Base-by-base conservation (phyloP, 306 rosid species). In the Begonia loranthoides region DNA sequence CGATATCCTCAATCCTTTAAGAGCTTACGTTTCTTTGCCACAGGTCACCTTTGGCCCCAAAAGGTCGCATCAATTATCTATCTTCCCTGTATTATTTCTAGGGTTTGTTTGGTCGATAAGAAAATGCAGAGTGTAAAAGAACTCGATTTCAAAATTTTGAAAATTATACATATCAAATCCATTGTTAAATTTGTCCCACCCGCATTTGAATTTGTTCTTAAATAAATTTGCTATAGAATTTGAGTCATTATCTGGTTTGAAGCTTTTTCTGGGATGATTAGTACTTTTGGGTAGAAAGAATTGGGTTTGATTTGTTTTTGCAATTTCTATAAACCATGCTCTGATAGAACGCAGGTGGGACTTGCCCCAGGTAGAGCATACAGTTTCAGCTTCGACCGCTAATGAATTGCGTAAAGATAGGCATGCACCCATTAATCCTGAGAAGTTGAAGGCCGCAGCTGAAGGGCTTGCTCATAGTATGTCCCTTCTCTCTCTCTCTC, bases 31-130 rank as follows among this genome's bases (percentile, higher is more conserved):
- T 38, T 70, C 90, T 41, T 57, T 89, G 12, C 97, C 97, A 19
- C 97, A 74, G 69, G 95, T 82, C 75, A 73, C 94, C 9, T 77
- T 90, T 57, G 95, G 94, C 70, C 83, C 95, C 55, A 85, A 62
- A 86, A 90, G 97, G 97, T 90, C 51, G 1, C 0, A 34, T 22
- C 47, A 9, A 1, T 17, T 52, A 41, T 49, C 4, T 9, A 13
- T 44, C 15, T 57, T 36, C 15, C 9, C 38, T 62, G 17, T 45
- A 15, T 16, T 12, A 13, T 39, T 49, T 21, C 13, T 13, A 54
- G 24, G 0, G 12, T 51, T 41, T 52, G 47, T 59, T 58, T 47
- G 36, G 47, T 43, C 11, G 41, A 13, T 43, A 15, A 21, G 63
- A 51, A 50, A 43, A 58, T 50, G 49, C 21, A 4, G 54, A 4